A percentile compares a stretch with the other conserved stretches of the same genome.
Evolutionary conservation across 768 basidiomycete species (phyloP).

Genomic region (Podaxis sp.): DNA sequence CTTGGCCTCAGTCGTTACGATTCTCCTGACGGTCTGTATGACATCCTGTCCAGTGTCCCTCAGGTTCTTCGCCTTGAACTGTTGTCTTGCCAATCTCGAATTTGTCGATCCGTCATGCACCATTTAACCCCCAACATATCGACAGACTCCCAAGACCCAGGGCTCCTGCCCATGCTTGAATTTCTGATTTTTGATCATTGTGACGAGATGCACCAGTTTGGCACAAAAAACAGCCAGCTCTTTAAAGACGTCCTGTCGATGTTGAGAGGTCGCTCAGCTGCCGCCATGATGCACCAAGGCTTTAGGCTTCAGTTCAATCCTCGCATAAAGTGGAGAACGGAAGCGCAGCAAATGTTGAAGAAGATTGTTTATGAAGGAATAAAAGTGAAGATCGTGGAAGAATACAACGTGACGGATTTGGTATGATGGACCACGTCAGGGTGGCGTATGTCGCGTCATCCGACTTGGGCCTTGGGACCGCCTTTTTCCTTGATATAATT

Average conservation of each 20-base stretch:
- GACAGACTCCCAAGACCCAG: neutral
- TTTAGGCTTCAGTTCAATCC: neutral
- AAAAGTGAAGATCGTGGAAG: neutral
- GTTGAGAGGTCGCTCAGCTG: neutral
- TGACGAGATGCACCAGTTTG: constrained; percentile 6
- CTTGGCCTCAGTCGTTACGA: neutral
- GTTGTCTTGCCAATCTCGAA: neutral
- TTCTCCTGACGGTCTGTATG: neutral
- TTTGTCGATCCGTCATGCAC: neutral
- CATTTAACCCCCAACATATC: neutral
- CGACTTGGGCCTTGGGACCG: neutral
- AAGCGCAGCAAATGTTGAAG: neutral
- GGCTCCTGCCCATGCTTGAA: neutral
- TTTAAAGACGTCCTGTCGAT: neutral
- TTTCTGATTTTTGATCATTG: neutral
- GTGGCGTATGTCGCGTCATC: neutral
- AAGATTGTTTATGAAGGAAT: neutral
- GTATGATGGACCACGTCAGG: neutral
- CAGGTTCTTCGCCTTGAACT: neutral
- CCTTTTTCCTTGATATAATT: neutral
- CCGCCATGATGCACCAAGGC: neutral
- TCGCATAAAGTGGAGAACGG: neutral
- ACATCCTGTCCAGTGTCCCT: neutral
- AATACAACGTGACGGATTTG: neutral
- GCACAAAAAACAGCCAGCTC: neutral